A percentile compares a stretch with the other conserved stretches of the same genome.
These are phyloP conservation scores for Galerina sulciceps DNA, from an alignment of 768 basidiomycete species.

Conservation along the genomic window DNA sequence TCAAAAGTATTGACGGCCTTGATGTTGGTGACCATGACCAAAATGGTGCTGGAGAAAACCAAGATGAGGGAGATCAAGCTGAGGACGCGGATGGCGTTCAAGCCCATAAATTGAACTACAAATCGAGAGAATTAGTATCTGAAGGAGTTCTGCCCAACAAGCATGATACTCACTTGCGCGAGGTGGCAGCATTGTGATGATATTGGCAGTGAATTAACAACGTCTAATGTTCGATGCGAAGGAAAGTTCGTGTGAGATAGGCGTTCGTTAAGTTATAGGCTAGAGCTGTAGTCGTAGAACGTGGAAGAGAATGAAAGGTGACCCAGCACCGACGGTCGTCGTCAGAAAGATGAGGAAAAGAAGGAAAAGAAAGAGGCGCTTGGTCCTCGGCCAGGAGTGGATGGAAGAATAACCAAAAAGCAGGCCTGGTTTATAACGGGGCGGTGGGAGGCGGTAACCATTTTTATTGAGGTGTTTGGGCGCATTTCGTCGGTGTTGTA, in stretches of 20 bases:
- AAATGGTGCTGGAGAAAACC: conserved; percentile 77
- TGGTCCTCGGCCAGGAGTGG: conserved; percentile 15
- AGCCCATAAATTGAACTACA: conserved; percentile 63
- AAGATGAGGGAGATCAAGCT: conserved; percentile 81
- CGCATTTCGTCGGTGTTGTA: conserved; percentile 15
- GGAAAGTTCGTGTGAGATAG: background rate
- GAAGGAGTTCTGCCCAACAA: background rate
- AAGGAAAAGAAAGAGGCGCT: conserved; percentile 13
- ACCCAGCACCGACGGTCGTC: conserved; percentile 34
- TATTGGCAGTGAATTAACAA: background rate
- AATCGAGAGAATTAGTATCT: background rate
- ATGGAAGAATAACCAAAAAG: conserved; percentile 1
- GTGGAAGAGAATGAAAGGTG: conserved; percentile 23
- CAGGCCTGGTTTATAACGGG: conserved; percentile 12
- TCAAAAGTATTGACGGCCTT: conserved; percentile 73
- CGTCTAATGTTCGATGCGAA: background rate
- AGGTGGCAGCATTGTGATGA: conserved; percentile 32
- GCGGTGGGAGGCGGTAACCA: conserved; percentile 5
- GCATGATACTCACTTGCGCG: conserved; percentile 32
- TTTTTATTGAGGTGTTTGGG: conserved; percentile 11
- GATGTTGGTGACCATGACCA: conserved; percentile 77
- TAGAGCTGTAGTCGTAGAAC: background rate
- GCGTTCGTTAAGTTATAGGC: conserved; percentile 4
- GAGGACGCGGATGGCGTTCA: conserved; percentile 77
- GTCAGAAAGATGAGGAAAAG: conserved; percentile 23